phyloP scores from a whole-genome alignment of 2,329 filamentous ascomycete genomes.

The Neurospora sp. region DNA sequence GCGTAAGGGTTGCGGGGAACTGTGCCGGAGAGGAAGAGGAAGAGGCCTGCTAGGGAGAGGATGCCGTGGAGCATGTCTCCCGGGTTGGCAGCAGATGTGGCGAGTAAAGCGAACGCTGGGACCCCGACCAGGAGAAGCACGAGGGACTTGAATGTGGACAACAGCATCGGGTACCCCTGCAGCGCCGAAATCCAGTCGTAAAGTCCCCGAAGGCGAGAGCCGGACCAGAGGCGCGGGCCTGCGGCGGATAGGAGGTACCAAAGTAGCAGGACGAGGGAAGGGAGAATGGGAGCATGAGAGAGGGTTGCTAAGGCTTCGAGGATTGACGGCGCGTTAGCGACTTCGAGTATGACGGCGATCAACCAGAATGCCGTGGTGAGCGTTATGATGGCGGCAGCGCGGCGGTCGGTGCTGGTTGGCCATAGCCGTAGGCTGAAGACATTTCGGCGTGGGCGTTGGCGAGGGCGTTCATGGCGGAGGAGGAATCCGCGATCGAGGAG shows the following conservation, averaged over 20 bases:
- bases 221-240: neutral
- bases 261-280: neutral
- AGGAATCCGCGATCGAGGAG: neutral
- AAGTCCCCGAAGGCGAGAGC: neutral
- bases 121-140: neutral
- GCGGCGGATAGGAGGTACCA: neutral
- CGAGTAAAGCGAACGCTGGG: neutral
- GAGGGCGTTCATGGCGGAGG: neutral
- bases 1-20: neutral
- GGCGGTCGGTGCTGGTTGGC: neutral
- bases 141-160: neutral
- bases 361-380: neutral
- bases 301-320: neutral
- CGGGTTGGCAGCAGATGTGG: neutral
- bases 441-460: neutral
- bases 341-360: neutral
- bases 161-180: neutral
- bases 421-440: neutral
- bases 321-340: neutral
- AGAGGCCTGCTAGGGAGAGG: neutral
- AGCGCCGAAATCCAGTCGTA: neutral
- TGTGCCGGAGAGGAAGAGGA: neutral
- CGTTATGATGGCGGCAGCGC: neutral
- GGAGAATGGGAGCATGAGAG: neutral
- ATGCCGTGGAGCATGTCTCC: neutral